A percentile compares a stretch with the other conserved stretches of the same genome.
Conservation (phyloP, 2,329 filamentous ascomycete species). For the Neoarthrinium moseri region DNA sequence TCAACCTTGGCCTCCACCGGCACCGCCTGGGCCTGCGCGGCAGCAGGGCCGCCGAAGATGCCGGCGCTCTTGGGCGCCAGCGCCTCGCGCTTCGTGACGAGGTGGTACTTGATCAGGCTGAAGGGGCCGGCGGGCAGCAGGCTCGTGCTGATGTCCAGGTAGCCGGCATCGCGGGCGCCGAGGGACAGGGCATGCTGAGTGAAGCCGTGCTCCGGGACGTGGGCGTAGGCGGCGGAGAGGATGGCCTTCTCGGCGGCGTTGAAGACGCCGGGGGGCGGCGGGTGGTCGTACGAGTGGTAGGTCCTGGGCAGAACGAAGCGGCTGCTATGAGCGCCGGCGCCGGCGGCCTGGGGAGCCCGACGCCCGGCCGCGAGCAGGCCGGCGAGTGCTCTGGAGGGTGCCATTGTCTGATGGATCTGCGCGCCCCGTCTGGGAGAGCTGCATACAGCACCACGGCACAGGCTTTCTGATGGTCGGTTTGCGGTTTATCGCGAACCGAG, state of each 20-base stretch:
- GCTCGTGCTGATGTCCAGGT: conserved; percentile 81
- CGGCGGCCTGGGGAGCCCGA: not conserved
- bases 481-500: not conserved
- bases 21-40: conserved; percentile 28
- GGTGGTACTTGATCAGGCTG: conserved; percentile 76
- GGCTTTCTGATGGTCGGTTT: not conserved
- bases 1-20: conserved; percentile 66
- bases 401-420: not conserved
- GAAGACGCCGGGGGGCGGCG: conserved; percentile 59
- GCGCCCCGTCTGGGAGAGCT: no score
- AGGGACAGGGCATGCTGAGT: conserved; percentile 68
- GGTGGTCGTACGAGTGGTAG: conserved; percentile 77
- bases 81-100: conserved; percentile 63
- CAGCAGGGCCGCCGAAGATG: conserved; percentile 33
- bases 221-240: conserved; percentile 74
- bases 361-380: not conserved
- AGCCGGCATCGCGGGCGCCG: conserved; percentile 81
- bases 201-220: conserved; percentile 84
- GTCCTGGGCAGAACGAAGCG: conserved; percentile 21
- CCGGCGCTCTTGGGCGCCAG: conserved; percentile 44
- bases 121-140: conserved; percentile 79
- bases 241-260: conserved; percentile 70
- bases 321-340: conserved; percentile 2
- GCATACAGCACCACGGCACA: no score
- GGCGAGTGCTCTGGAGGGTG: conserved; percentile 4